phyloP scores from a whole-genome alignment of 441 rosid species.

The Croton setiger region DNA sequence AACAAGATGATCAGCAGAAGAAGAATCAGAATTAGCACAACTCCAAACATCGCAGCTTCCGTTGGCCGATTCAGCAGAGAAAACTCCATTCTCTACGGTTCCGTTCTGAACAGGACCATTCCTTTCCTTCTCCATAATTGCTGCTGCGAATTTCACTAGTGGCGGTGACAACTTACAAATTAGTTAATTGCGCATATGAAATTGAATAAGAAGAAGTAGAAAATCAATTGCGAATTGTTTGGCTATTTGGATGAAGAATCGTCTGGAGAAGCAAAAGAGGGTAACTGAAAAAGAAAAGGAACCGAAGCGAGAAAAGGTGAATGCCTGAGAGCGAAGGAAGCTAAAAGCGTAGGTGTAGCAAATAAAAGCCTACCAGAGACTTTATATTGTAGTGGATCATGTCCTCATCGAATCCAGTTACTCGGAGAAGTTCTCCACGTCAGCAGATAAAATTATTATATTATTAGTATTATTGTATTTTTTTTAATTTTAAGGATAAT shows the following conservation, averaged over 20 bases:
- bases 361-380: neutral
- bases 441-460: neutral
- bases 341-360: neutral
- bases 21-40: constrained; percentile 53
- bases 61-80: constrained; percentile 56
- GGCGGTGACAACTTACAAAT: neutral
- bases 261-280: constrained; percentile 2
- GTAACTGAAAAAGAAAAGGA: constrained; percentile 4
- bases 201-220: neutral
- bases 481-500: no score
- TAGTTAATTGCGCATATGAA: constrained; percentile 25
- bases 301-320: neutral
- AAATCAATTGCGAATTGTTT: neutral
- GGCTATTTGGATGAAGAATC: constrained; percentile 7
- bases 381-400: neutral
- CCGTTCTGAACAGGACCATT: constrained; percentile 26
- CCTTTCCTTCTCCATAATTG: constrained; percentile 43
- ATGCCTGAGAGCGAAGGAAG: constrained; percentile 27
- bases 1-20: constrained; percentile 89
- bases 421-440: constrained; percentile 11
- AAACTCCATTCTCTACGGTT: constrained; percentile 43
- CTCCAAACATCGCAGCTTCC: constrained; percentile 83
- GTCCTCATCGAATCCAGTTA: neutral
- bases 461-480: no score
- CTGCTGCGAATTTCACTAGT: neutral